Evolutionary conservation across 1,284 basidiomycete species (phyloP).

Genomic region (Flammula alnicola): DNA sequence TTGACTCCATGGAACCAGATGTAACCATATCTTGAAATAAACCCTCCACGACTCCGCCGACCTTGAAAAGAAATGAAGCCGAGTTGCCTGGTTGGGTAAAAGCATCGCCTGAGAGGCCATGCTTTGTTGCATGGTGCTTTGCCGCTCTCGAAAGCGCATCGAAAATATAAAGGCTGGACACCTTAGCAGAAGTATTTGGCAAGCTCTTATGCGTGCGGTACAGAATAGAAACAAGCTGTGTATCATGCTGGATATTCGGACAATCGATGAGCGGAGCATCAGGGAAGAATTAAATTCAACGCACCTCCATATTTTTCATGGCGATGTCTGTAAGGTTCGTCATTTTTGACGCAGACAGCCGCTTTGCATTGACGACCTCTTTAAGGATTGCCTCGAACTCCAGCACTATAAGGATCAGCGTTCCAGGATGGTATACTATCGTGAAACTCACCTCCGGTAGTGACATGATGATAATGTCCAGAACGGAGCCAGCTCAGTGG

Average conservation of each 20-base stretch:
- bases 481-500: conserved; percentile 11
- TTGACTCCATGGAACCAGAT: conserved; percentile 67
- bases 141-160: conserved; percentile 89
- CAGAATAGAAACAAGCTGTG: conserved; percentile 82
- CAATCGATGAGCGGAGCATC: neutral
- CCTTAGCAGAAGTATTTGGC: conserved; percentile 60
- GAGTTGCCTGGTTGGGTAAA: conserved; percentile 68
- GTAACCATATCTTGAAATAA: conserved; percentile 81
- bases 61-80: conserved; percentile 82
- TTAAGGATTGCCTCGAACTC: conserved; percentile 80
- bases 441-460: conserved; percentile 35
- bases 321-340: conserved; percentile 73
- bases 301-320: conserved; percentile 73
- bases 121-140: conserved; percentile 69
- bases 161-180: conserved; percentile 87
- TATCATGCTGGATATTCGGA: conserved; percentile 73
- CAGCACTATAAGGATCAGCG: conserved; percentile 42
- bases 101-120: conserved; percentile 58
- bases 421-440: no score
- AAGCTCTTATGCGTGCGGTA: conserved; percentile 86
- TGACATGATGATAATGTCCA: conserved; percentile 30
- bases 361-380: conserved; percentile 79
- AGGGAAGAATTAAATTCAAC: conserved; percentile 4
- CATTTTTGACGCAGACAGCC: conserved; percentile 86
- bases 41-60: conserved; percentile 85